These are phyloP conservation scores for Septoria linicola DNA, from an alignment of 2,329 filamentous ascomycete genomes.

Conservation along the genomic window DNA sequence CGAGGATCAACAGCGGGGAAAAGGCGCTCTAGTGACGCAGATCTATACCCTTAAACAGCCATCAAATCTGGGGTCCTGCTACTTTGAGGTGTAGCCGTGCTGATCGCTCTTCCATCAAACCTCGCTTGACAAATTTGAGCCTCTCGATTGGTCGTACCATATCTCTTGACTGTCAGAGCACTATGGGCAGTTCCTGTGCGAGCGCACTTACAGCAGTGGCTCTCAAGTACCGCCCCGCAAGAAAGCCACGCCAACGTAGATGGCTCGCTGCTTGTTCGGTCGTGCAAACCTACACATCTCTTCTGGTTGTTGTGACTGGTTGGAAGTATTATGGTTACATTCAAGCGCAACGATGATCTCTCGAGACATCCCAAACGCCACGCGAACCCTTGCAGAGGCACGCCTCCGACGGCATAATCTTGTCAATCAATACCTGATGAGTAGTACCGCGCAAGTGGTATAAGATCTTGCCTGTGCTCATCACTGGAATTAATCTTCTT, in stretches of 20 bases:
- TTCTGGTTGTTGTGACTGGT: not conserved
- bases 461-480: not conserved
- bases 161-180: not conserved
- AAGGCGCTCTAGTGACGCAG: not conserved
- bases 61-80: not conserved
- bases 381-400: not conserved
- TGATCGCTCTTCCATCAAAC: not conserved
- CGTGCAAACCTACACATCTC: not conserved
- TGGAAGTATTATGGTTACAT: slow-evolving; percentile 3
- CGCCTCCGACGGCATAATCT: slow-evolving; percentile 4
- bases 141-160: not conserved
- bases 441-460: not conserved
- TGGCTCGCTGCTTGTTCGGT: not conserved
- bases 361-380: not conserved
- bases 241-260: not conserved
- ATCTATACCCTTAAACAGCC: not conserved
- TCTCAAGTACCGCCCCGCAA: not conserved
- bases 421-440: not conserved
- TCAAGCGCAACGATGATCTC: slow-evolving; percentile 8
- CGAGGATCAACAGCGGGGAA: not conserved
- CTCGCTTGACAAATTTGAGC: not conserved
- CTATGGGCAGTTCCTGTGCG: not conserved
- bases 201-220: not conserved
- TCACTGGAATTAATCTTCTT: not conserved
- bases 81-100: not conserved